These are phyloP conservation scores for Vigna radiata DNA, from an alignment of 306 rosid genomes.

Conservation along the genomic window DNA sequence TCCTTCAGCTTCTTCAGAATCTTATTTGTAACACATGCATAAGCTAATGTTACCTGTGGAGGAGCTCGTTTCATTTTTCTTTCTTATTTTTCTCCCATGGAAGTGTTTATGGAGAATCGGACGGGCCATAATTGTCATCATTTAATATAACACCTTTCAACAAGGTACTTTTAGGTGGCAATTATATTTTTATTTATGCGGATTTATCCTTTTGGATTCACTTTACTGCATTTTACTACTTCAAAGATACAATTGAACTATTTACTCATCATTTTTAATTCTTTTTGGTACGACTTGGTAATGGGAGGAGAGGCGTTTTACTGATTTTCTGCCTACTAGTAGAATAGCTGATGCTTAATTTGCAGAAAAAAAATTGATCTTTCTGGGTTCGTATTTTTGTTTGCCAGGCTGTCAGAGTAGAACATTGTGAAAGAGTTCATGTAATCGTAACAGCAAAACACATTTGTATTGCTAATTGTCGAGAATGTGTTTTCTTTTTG, in stretches of 20 bases:
- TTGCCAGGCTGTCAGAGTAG: slow-evolving; percentile 94
- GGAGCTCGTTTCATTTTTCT: too few species aligned
- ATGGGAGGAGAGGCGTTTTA: slow-evolving; percentile 25
- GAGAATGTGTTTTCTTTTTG: slow-evolving; percentile 89
- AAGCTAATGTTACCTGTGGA: too few species aligned
- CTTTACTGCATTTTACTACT: slow-evolving; percentile 1
- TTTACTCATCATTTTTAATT: neutral
- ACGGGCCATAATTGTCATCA: neutral
- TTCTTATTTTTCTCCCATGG: too few species aligned
- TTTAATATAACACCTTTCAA: slow-evolving; percentile 2
- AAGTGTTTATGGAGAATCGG: too few species aligned
- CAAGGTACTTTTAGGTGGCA: neutral
- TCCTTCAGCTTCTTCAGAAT: too few species aligned
- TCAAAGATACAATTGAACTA: slow-evolving; percentile 13
- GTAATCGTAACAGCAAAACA: slow-evolving; percentile 88
- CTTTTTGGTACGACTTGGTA: slow-evolving; percentile 31
- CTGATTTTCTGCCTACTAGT: slow-evolving; percentile 29
- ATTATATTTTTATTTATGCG: neutral
- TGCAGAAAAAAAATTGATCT: slow-evolving; percentile 41
- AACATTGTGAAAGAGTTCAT: slow-evolving; percentile 99
- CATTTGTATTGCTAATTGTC: slow-evolving; percentile 96
- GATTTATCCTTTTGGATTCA: neutral
- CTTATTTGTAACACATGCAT: too few species aligned
- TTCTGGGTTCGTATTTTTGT: neutral
- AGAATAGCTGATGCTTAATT: slow-evolving; percentile 32